Base-by-base conservation (phyloP, 495 filamentous ascomycete species). In the Lepraria neglecta region DNA sequence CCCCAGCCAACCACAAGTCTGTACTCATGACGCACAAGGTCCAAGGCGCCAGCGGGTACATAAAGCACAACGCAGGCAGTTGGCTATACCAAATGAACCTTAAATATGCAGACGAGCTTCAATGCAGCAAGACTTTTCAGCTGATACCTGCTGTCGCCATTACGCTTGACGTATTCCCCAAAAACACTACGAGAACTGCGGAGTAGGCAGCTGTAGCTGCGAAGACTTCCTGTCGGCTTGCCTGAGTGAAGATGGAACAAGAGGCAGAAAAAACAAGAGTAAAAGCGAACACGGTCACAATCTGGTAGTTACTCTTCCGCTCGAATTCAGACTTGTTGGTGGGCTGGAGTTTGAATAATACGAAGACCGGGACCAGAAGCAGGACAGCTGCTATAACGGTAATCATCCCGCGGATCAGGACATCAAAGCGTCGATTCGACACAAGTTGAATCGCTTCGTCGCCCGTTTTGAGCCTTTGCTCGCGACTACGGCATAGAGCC, bases 181-280 rank as follows among this genome's bases (percentile, higher is more conserved):
- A 59, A 33, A 71, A 68, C 14, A 71, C 63, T 1, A 70, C 69
- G 17, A 70, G 47, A 6, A 71, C 61, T 12, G 63, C 69, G 30
- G 58, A 64, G 43, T 70, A 68, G 4, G 65, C 66, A 2, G 61
- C 55, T 3, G 61, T 65, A 3, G 63, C 64, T n/a, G 56, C 62
- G 52, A 70, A 64, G 5, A 67, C 52, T 24, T 70, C 63, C 28
- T 68, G 68, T 43, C 56, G 61, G 31, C 31, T 62, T 2, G 60
- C 59, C 12, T 38, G 64, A 2, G 66, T 66, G 30, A 61, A 61
- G n/a, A 65, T 19, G 6, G 60, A 62, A 14, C 59, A 58, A 38
- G 38, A 62, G 14, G 57, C 42, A 6, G 64, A 53, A 45, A 65
- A 67, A 6, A 63, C 12, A 5, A 65, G 35, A 1, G 61, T 63